Conservation (phyloP, 2,329 filamentous ascomycete species). For the Xylariaceae sp. region DNA sequence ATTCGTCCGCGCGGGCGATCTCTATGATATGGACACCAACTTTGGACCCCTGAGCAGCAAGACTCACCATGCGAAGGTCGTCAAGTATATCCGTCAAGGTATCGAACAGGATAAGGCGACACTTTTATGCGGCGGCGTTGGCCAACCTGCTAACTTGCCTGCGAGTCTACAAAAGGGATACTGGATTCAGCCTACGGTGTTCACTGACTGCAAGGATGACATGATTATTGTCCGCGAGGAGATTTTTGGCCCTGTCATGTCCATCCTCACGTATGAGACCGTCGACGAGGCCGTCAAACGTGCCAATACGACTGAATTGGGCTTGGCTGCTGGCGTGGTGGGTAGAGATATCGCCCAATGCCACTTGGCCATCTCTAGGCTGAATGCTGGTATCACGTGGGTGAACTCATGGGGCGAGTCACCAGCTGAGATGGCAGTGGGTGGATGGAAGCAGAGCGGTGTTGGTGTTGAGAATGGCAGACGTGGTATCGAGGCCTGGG, state of each 20-base stretch:
- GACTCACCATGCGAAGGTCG: slow-evolving; percentile 70
- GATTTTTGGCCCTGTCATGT: slow-evolving; percentile 86
- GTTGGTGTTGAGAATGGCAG: slow-evolving; percentile 82
- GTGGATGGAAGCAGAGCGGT: slow-evolving; percentile 88
- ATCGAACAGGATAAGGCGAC: slow-evolving; percentile 67
- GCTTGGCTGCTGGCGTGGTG: slow-evolving; percentile 80
- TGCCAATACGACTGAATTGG: slow-evolving; percentile 72
- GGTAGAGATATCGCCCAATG: slow-evolving; percentile 68
- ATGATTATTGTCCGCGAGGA: slow-evolving; percentile 80
- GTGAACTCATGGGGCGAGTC: slow-evolving; percentile 92
- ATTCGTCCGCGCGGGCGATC: slow-evolving; percentile 64
- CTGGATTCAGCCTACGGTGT: slow-evolving; percentile 80
- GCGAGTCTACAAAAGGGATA: slow-evolving; percentile 56
- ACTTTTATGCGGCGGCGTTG: slow-evolving; percentile 65
- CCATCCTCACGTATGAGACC: slow-evolving; percentile 66
- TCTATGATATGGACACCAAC: slow-evolving; percentile 69
- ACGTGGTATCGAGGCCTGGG: slow-evolving; percentile 73
- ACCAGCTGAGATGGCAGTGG: slow-evolving; percentile 86
- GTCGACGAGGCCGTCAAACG: slow-evolving; percentile 64
- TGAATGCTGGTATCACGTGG: slow-evolving; percentile 87
- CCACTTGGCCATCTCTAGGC: slow-evolving; percentile 62
- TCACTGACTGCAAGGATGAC: slow-evolving; percentile 75
- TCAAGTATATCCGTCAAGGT: slow-evolving; percentile 70
- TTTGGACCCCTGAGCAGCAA: slow-evolving; percentile 78
- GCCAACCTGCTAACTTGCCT: slow-evolving; percentile 50